Evolutionary conservation across 768 basidiomycete genomes (phyloP).

Genomic region (Boletus barrowsii): DNA sequence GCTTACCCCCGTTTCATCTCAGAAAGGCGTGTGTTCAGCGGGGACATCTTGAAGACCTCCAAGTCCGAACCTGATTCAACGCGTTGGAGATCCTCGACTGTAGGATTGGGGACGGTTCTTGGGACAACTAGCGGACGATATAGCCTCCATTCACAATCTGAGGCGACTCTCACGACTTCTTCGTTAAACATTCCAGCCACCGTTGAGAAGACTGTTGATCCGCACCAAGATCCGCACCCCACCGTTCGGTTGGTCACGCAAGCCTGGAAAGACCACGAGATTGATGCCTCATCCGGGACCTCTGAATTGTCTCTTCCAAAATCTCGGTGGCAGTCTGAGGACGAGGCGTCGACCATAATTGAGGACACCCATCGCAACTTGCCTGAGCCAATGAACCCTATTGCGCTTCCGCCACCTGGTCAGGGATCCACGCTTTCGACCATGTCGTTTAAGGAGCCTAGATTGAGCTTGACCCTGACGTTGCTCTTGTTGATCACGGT

Average conservation of each 20-base stretch:
- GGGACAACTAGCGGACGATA: conserved; percentile 7
- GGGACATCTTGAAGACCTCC: conserved; percentile 14
- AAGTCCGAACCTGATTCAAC: conserved; percentile 20
- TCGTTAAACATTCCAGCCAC: conserved; percentile 1
- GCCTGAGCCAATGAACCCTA: conserved; percentile 12
- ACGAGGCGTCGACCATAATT: conserved; percentile 8
- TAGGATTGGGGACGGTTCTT: conserved; percentile 11
- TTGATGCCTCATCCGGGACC: not conserved
- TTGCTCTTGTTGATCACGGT: conserved; percentile 53
- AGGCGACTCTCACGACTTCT: conserved; percentile 22
- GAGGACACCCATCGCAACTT: conserved; percentile 1
- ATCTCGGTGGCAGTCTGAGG: conserved; percentile 12
- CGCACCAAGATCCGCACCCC: conserved; percentile 13
- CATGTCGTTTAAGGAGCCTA: conserved; percentile 44
- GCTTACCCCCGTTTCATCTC: conserved; percentile 28
- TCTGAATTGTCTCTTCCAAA: conserved; percentile 8
- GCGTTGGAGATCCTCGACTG: conserved; percentile 13
- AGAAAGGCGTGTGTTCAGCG: conserved; percentile 26
- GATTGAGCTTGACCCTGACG: conserved; percentile 57
- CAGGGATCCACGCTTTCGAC: conserved; percentile 14
- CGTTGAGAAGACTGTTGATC: conserved; percentile 7
- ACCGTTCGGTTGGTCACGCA: conserved; percentile 27
- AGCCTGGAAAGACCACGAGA: not conserved
- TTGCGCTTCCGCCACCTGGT: conserved; percentile 13
- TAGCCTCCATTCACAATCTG: conserved; percentile 24